A percentile compares a stretch with the other conserved stretches of the same genome.
Conservation (phyloP, 768 basidiomycete genomes). For the Rhizopogon vulgaris region DNA sequence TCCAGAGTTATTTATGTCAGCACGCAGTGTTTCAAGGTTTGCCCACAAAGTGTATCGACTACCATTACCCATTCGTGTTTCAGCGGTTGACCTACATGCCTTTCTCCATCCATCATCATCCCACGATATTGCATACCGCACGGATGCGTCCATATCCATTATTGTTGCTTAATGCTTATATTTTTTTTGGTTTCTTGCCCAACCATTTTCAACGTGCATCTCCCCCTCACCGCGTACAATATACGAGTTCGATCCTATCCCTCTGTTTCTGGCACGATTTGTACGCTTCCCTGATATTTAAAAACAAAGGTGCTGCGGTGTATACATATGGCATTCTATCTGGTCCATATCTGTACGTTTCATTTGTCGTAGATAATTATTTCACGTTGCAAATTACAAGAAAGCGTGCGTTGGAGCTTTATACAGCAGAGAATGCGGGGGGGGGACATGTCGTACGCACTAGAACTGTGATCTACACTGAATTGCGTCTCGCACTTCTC, state of each 20-base stretch:
- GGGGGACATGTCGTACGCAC: neutral
- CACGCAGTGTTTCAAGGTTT: neutral
- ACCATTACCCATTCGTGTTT: neutral
- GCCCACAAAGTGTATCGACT: conserved; percentile 1
- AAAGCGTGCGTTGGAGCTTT: neutral
- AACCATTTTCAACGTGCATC: neutral
- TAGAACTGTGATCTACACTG: conserved; percentile 33
- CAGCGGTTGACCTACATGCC: neutral
- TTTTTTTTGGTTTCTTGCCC: neutral
- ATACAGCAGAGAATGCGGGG: neutral
- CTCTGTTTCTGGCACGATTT: neutral
- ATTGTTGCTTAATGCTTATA: conserved; percentile 29
- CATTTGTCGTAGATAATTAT: conserved; percentile 4
- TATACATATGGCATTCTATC: neutral
- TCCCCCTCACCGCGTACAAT: neutral
- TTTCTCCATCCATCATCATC: neutral
- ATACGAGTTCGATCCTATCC: neutral
- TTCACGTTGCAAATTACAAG: neutral
- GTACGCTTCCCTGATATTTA: conserved; percentile 1
- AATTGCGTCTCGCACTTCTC: conserved; percentile 72
- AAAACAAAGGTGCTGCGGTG: neutral
- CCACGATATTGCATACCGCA: conserved; percentile 1
- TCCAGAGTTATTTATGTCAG: conserved; percentile 2
- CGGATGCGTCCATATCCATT: conserved; percentile 21
- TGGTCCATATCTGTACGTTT: conserved; percentile 1